phyloP scores from a whole-genome alignment of 148 eudicot genomes.

The Rhododendron henanense region DNA sequence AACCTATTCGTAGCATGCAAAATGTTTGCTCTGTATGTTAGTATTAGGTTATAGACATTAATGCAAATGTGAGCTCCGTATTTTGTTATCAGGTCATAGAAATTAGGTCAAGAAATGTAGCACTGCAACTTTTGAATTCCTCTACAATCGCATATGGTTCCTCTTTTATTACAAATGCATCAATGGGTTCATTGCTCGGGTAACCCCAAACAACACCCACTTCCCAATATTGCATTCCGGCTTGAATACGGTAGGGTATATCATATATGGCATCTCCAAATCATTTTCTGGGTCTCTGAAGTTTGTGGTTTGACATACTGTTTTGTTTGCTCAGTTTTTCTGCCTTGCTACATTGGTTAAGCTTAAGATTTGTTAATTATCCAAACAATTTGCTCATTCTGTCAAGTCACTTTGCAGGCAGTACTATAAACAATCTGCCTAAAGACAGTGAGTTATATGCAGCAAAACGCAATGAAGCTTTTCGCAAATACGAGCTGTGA shows the following conservation, averaged over 20 bases:
- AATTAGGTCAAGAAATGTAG: not conserved
- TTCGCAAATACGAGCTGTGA: constrained; percentile 70
- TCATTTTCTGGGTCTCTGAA: not conserved
- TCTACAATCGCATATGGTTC: not conserved
- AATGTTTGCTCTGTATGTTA: not conserved
- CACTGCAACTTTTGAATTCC: not conserved
- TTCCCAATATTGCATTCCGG: not conserved
- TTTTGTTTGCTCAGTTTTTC: not conserved
- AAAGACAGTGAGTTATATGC: constrained; percentile 57
- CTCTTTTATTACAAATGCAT: not conserved
- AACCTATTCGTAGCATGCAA: not conserved
- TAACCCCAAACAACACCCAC: not conserved
- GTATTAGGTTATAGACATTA: not conserved
- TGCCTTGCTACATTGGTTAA: not conserved
- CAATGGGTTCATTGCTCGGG: not conserved
- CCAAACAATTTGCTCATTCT: not conserved
- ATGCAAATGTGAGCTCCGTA: not conserved
- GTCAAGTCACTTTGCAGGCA: constrained; percentile 35
- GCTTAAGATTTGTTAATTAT: not conserved
- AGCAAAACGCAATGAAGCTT: constrained; percentile 67
- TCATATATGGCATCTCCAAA: not conserved
- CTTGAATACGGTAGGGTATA: not conserved
- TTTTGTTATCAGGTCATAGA: not conserved
- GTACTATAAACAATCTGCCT: constrained; percentile 34
- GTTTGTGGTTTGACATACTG: not conserved